phyloP scores from a whole-genome alignment of 441 rosid species.

The Bruguiera hainesii region DNA sequence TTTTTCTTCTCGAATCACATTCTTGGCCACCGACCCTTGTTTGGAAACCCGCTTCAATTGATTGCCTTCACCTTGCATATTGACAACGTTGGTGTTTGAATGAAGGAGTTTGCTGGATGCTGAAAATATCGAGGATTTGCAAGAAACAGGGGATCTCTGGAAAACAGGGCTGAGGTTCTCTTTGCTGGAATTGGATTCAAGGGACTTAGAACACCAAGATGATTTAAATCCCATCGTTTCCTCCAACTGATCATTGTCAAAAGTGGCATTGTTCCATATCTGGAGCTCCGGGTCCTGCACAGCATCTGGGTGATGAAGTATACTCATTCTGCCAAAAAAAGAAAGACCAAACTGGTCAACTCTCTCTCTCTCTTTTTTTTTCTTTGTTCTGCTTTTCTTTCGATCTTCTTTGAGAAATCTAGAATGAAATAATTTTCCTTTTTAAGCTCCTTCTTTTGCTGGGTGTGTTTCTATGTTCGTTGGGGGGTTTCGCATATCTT shows the following conservation, averaged over 20 bases:
- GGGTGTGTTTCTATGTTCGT: neutral
- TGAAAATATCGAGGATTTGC: constrained; percentile 28
- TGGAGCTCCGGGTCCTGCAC: constrained; percentile 51
- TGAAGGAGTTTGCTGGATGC: constrained; percentile 39
- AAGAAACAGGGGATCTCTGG: constrained; percentile 31
- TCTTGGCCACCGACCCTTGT: constrained; percentile 20
- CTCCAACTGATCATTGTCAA: constrained; percentile 65
- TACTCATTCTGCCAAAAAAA: constrained; percentile 40
- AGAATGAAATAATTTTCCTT: constrained; percentile 1
- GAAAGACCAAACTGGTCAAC: neutral
- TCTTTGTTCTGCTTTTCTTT: neutral
- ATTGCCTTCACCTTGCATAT: constrained; percentile 19
- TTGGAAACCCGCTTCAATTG: constrained; percentile 21
- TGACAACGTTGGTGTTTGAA: constrained; percentile 22
- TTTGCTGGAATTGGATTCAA: constrained; percentile 62
- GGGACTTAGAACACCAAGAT: constrained; percentile 53
- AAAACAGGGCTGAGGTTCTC: constrained; percentile 53
- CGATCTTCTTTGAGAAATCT: neutral
- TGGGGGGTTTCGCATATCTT: constrained; percentile 6
- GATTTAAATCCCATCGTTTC: constrained; percentile 33
- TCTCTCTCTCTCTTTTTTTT: neutral
- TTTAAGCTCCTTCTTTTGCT: neutral
- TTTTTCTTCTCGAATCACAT: constrained; percentile 20
- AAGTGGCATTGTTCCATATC: constrained; percentile 92
- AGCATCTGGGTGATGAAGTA: constrained; percentile 42